Evolutionary conservation across 1,284 basidiomycete genomes (phyloP), one percentile per base, ranked within the genome.

Genomic region (Chondrostereum purpureum): DNA sequence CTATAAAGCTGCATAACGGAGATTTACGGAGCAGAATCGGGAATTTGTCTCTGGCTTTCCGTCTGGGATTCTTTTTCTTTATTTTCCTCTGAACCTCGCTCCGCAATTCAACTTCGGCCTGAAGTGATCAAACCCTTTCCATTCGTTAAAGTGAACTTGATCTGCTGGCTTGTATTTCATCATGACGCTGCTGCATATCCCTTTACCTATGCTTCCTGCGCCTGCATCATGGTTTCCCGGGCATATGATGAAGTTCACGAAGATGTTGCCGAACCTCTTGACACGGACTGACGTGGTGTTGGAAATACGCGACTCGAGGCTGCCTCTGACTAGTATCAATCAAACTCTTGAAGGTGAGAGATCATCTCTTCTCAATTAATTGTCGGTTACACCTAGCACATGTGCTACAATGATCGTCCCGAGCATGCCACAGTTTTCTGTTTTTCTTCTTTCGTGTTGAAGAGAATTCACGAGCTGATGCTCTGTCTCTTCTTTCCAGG

Each of bases 191-290:
- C 60, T 64, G 47, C 66, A 69, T 51, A 63, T 80, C 47, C 65
- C 68, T 24, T 65, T 74, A 53, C 83, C 84, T 50, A 57, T 64
- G 43, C 69, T 89, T 35, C 85, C 87, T 40, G 63, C 68, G 41
- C 80, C 91, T n/a, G 87, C 89, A 43, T 93, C 92, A 69, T 98
- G 94, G 94, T 96, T 89, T 65, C 88, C 91, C 19, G 95, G 96
- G 8, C 95, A 99, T 67, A 99, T 98, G 95, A 85, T 84, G 63
- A 77, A 84, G 59, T 95, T 93, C 54, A 77, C 86, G 45, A 77
- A 83, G 50, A 77, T 80, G 63, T 73, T 96, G 27, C 88, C 91
- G 10, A 68, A 77, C 35, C 70, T 92, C 46, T 74, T 96, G 38
- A 79, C 78, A 40, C 82, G 80, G 53, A 93, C 88, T 43, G 91